Percentiles rank a stretch among this genome's conserved stretches.
phyloP scores from a whole-genome alignment of 2,329 filamentous ascomycete species.

The Lachnellula suecica region DNA sequence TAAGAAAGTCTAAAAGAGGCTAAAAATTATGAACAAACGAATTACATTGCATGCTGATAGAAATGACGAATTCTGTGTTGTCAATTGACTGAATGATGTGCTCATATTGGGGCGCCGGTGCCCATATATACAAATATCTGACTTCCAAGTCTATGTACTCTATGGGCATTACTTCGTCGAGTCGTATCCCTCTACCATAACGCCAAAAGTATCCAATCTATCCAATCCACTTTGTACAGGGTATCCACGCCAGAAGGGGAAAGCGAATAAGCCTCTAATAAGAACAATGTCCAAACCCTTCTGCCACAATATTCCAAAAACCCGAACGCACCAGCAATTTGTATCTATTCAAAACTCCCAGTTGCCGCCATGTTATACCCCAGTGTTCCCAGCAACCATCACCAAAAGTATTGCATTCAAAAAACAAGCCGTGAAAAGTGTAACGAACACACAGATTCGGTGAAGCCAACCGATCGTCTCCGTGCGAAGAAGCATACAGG shows the following conservation, averaged over 20 bases:
- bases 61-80: too few species aligned
- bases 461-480: constrained; percentile 44
- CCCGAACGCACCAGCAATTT: not conserved
- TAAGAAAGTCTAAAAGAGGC: too few species aligned
- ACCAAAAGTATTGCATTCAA: constrained; percentile 53
- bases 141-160: constrained; percentile 1
- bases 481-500: constrained; percentile 53
- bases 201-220: not conserved
- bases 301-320: not conserved
- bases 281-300: not conserved
- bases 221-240: not conserved
- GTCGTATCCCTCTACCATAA: not conserved
- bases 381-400: constrained; percentile 43
- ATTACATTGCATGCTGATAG: too few species aligned
- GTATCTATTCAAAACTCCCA: not conserved
- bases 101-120: not conserved
- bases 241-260: not conserved
- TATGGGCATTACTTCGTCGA: constrained; percentile 1
- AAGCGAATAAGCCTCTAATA: not conserved
- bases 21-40: too few species aligned
- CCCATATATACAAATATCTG: not conserved
- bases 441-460: constrained; percentile 42
- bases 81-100: not conserved
- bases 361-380: not conserved
- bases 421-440: constrained; percentile 46